These are phyloP conservation scores for Penicillium argentinense DNA, from an alignment of 495 filamentous ascomycete genomes.

Conservation along the genomic window DNA sequence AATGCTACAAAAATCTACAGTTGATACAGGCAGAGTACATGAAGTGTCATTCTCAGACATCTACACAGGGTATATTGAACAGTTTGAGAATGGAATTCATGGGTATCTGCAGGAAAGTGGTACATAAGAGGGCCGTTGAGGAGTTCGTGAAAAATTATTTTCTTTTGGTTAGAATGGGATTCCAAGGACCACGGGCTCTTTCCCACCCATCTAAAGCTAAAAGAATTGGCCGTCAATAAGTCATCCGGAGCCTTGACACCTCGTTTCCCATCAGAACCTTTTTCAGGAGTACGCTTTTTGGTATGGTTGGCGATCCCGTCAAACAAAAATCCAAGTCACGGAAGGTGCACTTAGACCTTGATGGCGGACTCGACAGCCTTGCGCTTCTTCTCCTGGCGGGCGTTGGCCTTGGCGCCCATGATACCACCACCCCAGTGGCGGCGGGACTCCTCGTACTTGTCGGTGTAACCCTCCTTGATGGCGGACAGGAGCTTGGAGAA, in stretches of 20 bases:
- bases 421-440: constrained; percentile 99
- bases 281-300: constrained; percentile 21
- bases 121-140: constrained; percentile 35
- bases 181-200: constrained; percentile 25
- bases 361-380: constrained; percentile 89
- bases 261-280: constrained; percentile 28
- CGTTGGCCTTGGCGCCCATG: constrained; percentile 97
- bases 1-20: neutral
- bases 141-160: constrained; percentile 30
- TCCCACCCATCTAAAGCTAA: constrained; percentile 42
- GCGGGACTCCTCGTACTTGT: constrained; percentile 90
- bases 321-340: constrained; percentile 24
- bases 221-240: constrained; percentile 34
- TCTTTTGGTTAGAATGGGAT: constrained; percentile 29
- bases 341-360: constrained; percentile 74
- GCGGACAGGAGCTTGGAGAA: constrained; percentile 93
- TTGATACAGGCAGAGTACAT: constrained; percentile 26
- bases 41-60: constrained; percentile 25
- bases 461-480: constrained; percentile 97
- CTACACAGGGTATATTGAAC: constrained; percentile 26
- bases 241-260: constrained; percentile 31
- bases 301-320: constrained; percentile 24
- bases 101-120: constrained; percentile 46
- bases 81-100: constrained; percentile 49
- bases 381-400: constrained; percentile 90